A percentile compares a stretch with the other conserved stretches of the same genome.
phyloP scores from a whole-genome alignment of 306 rosid species.

The Cajanus cajan region DNA sequence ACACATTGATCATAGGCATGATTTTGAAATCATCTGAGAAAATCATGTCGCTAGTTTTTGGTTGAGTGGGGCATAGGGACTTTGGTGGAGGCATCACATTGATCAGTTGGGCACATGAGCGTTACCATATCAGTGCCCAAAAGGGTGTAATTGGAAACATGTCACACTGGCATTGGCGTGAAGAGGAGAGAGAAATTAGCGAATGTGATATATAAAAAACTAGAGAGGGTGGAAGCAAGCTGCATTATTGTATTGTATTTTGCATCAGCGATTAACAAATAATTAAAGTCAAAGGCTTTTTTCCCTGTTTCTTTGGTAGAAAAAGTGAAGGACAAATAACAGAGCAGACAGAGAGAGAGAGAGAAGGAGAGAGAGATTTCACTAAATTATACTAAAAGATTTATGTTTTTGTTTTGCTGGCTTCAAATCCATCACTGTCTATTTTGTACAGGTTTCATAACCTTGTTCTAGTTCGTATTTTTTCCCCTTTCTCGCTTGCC shows the following conservation, averaged over 20 bases:
- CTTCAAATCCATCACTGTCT: conserved; percentile 57
- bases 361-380: conserved; percentile 19
- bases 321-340: conserved; percentile 49
- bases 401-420: conserved; percentile 53
- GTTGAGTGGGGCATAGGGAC: conserved; percentile 27
- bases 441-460: conserved; percentile 47
- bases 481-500: not conserved
- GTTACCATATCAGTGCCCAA: conserved; percentile 28
- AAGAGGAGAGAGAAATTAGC: conserved; percentile 19
- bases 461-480: conserved; percentile 23
- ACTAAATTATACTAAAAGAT: conserved; percentile 44
- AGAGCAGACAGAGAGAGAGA: conserved; percentile 30
- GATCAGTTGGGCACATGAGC: conserved; percentile 33
- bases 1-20: conserved; percentile 33
- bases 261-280: conserved; percentile 30
- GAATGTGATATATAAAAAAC: conserved; percentile 14
- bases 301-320: conserved; percentile 41
- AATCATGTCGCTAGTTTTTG: conserved; percentile 22
- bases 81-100: not conserved
- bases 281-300: conserved; percentile 38
- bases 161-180: conserved; percentile 34
- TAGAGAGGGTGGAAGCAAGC: conserved; percentile 14
- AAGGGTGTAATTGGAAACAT: conserved; percentile 33
- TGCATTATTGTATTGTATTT: conserved; percentile 33
- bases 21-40: conserved; percentile 28